Evolutionary conservation across 2,329 filamentous ascomycete species (phyloP), one percentile per base, ranked within the genome.

Genomic region (Paecilomyces sp.): DNA sequence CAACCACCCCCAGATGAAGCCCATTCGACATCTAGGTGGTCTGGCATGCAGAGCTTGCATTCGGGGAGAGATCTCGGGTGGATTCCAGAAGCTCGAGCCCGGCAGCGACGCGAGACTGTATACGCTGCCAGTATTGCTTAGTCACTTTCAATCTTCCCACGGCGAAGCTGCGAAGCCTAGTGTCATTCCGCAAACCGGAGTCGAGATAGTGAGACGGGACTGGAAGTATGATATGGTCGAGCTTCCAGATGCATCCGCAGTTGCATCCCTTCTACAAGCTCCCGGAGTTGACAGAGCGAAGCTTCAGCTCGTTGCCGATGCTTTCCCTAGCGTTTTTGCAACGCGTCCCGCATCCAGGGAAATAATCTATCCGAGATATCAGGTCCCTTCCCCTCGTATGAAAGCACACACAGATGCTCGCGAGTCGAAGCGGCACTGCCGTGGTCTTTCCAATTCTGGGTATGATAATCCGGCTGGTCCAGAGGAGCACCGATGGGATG

Each of bases 151-250:
- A 70, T 65, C 68, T 73, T 58, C 68, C 63, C 61, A 74, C 73
- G 58, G 74, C 54, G 72, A 75, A 51, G 63, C 65, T 58, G 60
- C 31, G 56, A 66, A 69, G 51, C 57, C 67, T 59, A 55, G 57
- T 33, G 53, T 60, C 13, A 57, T 57, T 18, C 58, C 64, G 18
- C 63, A 65, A 57, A 55, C 62, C 34, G 62, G 69, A 12, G 61
- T 67, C 15, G 66, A 68, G 56, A 58, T 62, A 24, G 65, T 69
- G 11, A 66, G 66, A 15, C 62, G 76, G 31, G 81, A 87, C 65
- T 88, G 85, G 85, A 82, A 80, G 61, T 77, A 77, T 59, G 80
- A 86, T 60, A 86, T 88, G 83, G 80, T 88, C 57, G 79, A 83
- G 63, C 73, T 87, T 52, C 85, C 85, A 1, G 80, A 83, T 62